A percentile compares a stretch with the other conserved stretches of the same genome.
Conservation (phyloP, 352 stramenopile genomes). For the Phytophthora melonis region DNA sequence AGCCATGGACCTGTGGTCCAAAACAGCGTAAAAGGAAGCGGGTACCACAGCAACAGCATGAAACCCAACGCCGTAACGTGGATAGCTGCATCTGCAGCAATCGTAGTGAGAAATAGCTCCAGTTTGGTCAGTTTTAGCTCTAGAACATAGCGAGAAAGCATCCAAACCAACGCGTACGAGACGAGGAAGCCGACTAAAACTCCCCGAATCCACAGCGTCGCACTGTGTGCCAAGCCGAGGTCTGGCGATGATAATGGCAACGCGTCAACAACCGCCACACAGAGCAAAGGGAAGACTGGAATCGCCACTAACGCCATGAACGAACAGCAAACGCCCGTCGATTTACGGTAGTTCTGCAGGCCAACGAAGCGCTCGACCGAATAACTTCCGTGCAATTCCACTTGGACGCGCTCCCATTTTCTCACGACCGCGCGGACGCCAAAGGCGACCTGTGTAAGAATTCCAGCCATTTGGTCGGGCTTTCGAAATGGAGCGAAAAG, state of each 20-base stretch:
- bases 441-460: neutral
- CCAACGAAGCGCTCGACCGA: slow-evolving; percentile 21
- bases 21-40: slow-evolving; percentile 25
- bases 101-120: neutral
- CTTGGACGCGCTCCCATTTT: slow-evolving; percentile 29
- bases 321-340: slow-evolving; percentile 13
- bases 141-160: slow-evolving; percentile 20
- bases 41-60: slow-evolving; percentile 19
- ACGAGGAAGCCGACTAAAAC: neutral
- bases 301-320: slow-evolving; percentile 4
- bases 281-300: slow-evolving; percentile 18
- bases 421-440: slow-evolving; percentile 12
- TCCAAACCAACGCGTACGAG: slow-evolving; percentile 18
- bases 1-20: slow-evolving; percentile 26
- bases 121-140: slow-evolving; percentile 18
- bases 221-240: slow-evolving; percentile 23
- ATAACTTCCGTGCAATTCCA: slow-evolving; percentile 32
- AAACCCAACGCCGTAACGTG: slow-evolving; percentile 4
- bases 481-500: neutral
- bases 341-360: slow-evolving; percentile 20
- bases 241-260: slow-evolving; percentile 21
- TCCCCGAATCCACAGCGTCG: slow-evolving; percentile 19
- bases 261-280: slow-evolving; percentile 24
- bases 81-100: neutral
- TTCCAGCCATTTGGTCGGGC: neutral